Conservation (phyloP, 2,329 filamentous ascomycete species). For the Emmonsia crescens region DNA sequence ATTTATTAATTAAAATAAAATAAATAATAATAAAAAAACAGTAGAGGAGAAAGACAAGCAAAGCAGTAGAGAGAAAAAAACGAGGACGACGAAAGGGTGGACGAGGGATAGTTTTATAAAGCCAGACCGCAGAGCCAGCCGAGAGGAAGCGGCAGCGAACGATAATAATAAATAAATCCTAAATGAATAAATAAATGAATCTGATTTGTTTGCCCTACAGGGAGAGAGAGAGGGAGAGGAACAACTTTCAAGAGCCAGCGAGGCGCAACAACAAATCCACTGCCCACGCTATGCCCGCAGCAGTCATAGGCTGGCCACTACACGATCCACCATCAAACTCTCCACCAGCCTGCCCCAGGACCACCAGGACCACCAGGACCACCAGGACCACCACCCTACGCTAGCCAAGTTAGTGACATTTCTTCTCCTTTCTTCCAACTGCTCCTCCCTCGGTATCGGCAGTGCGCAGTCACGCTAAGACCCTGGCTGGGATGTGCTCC, state of each 20-base stretch:
- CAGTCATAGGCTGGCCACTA: background rate
- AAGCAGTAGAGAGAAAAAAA: too few species aligned
- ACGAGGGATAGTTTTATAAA: background rate
- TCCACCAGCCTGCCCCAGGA: background rate
- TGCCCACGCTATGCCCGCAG: background rate
- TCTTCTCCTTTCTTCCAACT: background rate
- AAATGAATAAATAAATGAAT: background rate
- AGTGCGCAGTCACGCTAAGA: background rate
- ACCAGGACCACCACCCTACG: too few species aligned
- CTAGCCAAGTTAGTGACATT: background rate
- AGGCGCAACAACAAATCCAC: background rate
- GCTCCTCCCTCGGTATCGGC: background rate
- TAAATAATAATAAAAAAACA: background rate
- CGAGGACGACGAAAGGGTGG: background rate
- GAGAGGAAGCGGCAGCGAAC: background rate
- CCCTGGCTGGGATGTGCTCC: background rate
- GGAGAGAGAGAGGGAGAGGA: background rate
- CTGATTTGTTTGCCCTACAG: conserved; percentile 2
- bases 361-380: too few species aligned
- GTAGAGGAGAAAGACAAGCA: background rate
- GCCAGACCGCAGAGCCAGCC: background rate
- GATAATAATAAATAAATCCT: too few species aligned
- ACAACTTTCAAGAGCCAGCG: background rate
- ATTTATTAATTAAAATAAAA: background rate
- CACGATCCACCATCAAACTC: background rate